These are phyloP conservation scores for Basipetospora chlamydospora DNA, from an alignment of 2,329 filamentous ascomycete genomes.

Conservation along the genomic window DNA sequence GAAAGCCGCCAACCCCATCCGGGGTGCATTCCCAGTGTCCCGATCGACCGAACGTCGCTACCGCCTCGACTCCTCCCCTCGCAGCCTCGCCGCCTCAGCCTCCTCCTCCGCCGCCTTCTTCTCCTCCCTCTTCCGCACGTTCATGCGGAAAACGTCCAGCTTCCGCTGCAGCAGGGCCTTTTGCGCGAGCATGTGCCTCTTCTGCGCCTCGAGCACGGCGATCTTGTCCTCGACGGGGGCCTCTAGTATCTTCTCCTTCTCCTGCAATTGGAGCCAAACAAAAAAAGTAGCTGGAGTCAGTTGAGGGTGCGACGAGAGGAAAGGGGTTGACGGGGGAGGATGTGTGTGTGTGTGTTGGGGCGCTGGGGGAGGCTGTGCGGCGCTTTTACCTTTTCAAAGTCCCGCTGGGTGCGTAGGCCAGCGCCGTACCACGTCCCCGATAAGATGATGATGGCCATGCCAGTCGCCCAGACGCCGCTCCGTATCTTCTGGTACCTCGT, in stretches of 20 bases:
- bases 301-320: no score
- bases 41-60: no score
- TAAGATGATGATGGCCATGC: constrained; percentile 29
- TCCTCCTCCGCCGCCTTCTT: constrained; percentile 14
- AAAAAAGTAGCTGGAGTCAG: no score
- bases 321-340: not conserved
- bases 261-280: constrained; percentile 10
- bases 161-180: constrained; percentile 26
- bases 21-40: no score
- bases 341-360: not conserved
- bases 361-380: not conserved
- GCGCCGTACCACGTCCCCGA: constrained; percentile 34
- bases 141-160: constrained; percentile 23
- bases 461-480: constrained; percentile 20
- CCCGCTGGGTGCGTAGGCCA: constrained; percentile 31
- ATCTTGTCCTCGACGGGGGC: constrained; percentile 29
- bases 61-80: not conserved
- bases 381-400: constrained; percentile 25
- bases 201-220: constrained; percentile 26
- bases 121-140: constrained; percentile 22
- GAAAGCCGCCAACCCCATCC: no score
- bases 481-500: constrained; percentile 1
- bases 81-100: constrained; percentile 6
- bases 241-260: constrained; percentile 21
- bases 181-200: constrained; percentile 22